Percentiles rank a stretch among this genome's conserved stretches.
Conservation (phyloP, 768 basidiomycete genomes). For the Boletus tylopilopsis region DNA sequence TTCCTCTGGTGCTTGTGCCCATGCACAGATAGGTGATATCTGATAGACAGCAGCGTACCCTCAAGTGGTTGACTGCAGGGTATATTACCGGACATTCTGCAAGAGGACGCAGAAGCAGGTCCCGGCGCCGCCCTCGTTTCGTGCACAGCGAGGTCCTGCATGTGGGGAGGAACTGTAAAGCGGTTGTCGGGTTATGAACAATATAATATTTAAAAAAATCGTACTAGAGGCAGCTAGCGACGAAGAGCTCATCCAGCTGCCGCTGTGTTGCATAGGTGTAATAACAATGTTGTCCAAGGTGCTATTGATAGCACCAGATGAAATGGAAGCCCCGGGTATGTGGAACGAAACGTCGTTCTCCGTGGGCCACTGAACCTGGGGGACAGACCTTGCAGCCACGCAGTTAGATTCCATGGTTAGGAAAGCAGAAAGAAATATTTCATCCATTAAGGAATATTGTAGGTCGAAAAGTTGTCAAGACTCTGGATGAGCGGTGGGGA, state of each 20-base stretch:
- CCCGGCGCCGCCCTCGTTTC: background rate
- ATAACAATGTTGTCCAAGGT: background rate
- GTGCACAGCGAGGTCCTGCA: background rate
- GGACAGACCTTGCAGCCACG: background rate
- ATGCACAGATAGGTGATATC: constrained; percentile 3
- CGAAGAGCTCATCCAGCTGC: constrained; percentile 1
- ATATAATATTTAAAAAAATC: background rate
- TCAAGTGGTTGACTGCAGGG: constrained; percentile 1
- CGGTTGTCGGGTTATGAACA: background rate
- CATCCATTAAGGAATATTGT: background rate
- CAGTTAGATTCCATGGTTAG: background rate
- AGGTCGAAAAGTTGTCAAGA: background rate
- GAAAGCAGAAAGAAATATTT: background rate
- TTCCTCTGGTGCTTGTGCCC: constrained; percentile 2
- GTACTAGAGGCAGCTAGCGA: background rate
- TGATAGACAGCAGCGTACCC: background rate
- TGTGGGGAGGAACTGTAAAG: background rate
- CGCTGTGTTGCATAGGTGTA: background rate
- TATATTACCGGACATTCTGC: background rate
- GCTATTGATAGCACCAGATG: background rate
- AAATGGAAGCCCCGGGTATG: background rate
- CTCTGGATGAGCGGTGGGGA: background rate
- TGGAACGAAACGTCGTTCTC: background rate
- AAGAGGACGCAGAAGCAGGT: background rate
- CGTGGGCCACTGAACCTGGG: background rate